Evolutionary conservation across 2,329 filamentous ascomycete species (phyloP).

Genomic region (Cercospora canescens): DNA sequence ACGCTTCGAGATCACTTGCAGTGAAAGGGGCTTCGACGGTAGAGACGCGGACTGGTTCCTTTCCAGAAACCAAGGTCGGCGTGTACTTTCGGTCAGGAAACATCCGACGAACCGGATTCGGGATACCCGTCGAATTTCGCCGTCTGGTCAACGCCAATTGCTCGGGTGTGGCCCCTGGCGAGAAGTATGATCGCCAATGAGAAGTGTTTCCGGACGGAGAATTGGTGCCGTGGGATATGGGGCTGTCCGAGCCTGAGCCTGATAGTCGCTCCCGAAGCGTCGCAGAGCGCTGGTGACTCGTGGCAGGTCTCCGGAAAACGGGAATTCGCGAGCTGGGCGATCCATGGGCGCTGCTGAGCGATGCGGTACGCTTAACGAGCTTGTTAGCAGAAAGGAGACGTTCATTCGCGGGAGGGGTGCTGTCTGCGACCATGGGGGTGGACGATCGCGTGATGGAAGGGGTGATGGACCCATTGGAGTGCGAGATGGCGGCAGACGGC

Average conservation of each 20-base stretch:
- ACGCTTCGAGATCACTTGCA: slow-evolving; percentile 22
- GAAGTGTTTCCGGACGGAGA: slow-evolving; percentile 24
- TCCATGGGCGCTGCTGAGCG: slow-evolving; percentile 51
- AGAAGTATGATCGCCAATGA: slow-evolving; percentile 38
- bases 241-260: slow-evolving; percentile 14
- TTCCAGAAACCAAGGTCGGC: slow-evolving; percentile 35
- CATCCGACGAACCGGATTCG: slow-evolving; percentile 39
- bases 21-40: slow-evolving; percentile 31
- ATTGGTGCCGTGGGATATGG: slow-evolving; percentile 16
- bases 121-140: slow-evolving; percentile 37
- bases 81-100: slow-evolving; percentile 38
- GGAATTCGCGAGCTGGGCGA: slow-evolving; percentile 61
- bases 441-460: slow-evolving; percentile 56
- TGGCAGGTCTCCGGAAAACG: slow-evolving; percentile 70
- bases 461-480: slow-evolving; percentile 51
- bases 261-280: slow-evolving; percentile 55
- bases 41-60: slow-evolving; percentile 27
- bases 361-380: slow-evolving; percentile 71
- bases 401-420: slow-evolving; percentile 20
- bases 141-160: slow-evolving; percentile 20
- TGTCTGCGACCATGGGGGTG: slow-evolving; percentile 60
- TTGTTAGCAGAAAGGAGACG: slow-evolving; percentile 64
- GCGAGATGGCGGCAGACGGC: slow-evolving; percentile 64
- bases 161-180: slow-evolving; percentile 29
- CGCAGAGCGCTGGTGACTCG: slow-evolving; percentile 74